Evolutionary conservation across 352 stramenopile genomes (phyloP).

Genomic region (Globisporangium abappressorium): DNA sequence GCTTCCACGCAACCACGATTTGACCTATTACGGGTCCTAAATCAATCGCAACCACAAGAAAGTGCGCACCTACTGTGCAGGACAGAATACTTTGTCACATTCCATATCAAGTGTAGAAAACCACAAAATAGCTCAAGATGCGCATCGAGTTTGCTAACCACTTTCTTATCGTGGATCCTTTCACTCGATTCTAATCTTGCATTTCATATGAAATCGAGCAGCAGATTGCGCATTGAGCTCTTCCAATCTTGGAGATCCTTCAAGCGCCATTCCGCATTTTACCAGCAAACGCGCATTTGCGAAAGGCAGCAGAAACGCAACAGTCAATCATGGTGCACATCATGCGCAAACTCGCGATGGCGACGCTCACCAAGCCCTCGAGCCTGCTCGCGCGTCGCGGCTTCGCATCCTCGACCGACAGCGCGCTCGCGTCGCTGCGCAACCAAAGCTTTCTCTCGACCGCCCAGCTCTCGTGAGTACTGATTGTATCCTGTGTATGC

Average conservation of each 20-base stretch:
- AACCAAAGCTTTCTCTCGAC: conserved; percentile 76
- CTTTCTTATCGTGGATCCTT: not conserved
- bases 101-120: not conserved
- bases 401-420: conserved; percentile 15
- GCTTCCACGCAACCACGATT: too few species aligned
- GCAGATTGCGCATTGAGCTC: conserved; percentile 1
- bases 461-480: conserved; percentile 47
- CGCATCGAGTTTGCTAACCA: not conserved
- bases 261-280: conserved; percentile 9
- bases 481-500: not conserved
- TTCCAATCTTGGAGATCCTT: not conserved
- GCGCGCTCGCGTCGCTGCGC: conserved; percentile 41
- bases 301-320: not conserved
- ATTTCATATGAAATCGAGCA: not conserved
- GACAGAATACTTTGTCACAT: not conserved
- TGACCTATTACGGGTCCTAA: not conserved
- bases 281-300: not conserved
- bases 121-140: not conserved
- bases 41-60: not conserved
- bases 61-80: not conserved
- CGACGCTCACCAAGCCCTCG: not conserved
- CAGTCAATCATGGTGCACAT: conserved; percentile 11
- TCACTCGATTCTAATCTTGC: not conserved
- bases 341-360: conserved; percentile 11
- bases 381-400: not conserved